These are phyloP conservation scores for Xylariomycetidae sp. DNA, from an alignment of 2,329 filamentous ascomycete genomes.

Conservation along the genomic window DNA sequence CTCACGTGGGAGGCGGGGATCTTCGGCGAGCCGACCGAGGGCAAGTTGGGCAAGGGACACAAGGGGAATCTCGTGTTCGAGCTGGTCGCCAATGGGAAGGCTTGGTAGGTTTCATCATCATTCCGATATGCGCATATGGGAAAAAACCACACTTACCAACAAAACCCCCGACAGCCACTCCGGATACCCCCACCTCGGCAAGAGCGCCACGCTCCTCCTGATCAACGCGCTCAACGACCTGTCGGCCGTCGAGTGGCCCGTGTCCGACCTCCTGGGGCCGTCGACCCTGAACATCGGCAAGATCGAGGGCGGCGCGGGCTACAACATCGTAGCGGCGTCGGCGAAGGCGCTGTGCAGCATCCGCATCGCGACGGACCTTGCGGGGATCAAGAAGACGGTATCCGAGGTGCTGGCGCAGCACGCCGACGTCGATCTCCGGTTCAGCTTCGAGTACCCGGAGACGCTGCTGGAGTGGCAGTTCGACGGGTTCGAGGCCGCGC, in stretches of 20 bases:
- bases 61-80: slow-evolving; percentile 39
- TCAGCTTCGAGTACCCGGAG: slow-evolving; percentile 33
- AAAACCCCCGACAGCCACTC: slow-evolving; percentile 22
- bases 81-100: slow-evolving; percentile 23
- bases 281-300: slow-evolving; percentile 36
- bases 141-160: no score
- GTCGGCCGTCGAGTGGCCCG: slow-evolving; percentile 24
- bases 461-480: slow-evolving; percentile 34
- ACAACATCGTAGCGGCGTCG: slow-evolving; percentile 34
- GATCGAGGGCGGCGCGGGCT: slow-evolving; percentile 32
- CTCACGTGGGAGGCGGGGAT: slow-evolving; percentile 40
- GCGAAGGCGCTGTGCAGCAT: slow-evolving; percentile 35
- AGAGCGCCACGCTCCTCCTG: slow-evolving; percentile 29
- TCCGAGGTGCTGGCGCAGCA: slow-evolving; percentile 26
- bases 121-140: no score
- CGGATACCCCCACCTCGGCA: slow-evolving; percentile 30
- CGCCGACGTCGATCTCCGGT: slow-evolving; percentile 28
- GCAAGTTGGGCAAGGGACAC: slow-evolving; percentile 47
- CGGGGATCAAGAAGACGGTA: slow-evolving; percentile 28
- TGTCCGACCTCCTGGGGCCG: slow-evolving; percentile 32
- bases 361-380: slow-evolving; percentile 31
- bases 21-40: slow-evolving; percentile 53
- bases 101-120: slow-evolving; percentile 18
- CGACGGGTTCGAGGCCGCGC: slow-evolving; percentile 31
- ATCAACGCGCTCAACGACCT: slow-evolving; percentile 28